phyloP scores from a whole-genome alignment of 345 rosid species.

The Excoecaria cochinchinensis region DNA sequence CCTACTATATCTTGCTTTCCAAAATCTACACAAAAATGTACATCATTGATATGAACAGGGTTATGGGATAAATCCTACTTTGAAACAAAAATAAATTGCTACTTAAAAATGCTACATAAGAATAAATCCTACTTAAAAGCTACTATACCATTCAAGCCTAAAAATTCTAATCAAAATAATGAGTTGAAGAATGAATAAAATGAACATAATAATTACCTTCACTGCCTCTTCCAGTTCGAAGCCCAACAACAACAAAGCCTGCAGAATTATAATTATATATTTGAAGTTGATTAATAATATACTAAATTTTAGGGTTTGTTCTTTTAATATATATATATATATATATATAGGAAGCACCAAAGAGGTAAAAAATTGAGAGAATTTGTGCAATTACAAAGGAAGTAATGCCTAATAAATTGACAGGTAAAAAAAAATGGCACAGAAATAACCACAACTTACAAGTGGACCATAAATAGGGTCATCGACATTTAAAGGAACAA shows the following conservation, averaged over 20 bases:
- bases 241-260: slow-evolving; percentile 79
- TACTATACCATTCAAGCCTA: not conserved
- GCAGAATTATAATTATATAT: slow-evolving; percentile 13
- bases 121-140: no score
- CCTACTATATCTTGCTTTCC: no score
- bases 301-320: not conserved
- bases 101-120: not conserved
- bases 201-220: slow-evolving; percentile 43
- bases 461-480: slow-evolving; percentile 80
- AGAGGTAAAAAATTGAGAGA: not conserved
- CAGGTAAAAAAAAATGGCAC: not conserved
- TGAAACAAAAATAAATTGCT: no score
- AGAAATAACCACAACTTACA: slow-evolving; percentile 63
- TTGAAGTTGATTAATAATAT: not conserved
- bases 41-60: no score
- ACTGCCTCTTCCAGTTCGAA: slow-evolving; percentile 58
- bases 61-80: no score
- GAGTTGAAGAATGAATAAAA: not conserved
- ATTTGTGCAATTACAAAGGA: not conserved
- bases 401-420: not conserved
- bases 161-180: not conserved
- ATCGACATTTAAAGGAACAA: slow-evolving; percentile 71
- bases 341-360: not conserved
- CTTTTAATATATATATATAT: no score
- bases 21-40: no score